Conservation (phyloP, 345 rosid genomes). For the Eucalyptus albens region DNA sequence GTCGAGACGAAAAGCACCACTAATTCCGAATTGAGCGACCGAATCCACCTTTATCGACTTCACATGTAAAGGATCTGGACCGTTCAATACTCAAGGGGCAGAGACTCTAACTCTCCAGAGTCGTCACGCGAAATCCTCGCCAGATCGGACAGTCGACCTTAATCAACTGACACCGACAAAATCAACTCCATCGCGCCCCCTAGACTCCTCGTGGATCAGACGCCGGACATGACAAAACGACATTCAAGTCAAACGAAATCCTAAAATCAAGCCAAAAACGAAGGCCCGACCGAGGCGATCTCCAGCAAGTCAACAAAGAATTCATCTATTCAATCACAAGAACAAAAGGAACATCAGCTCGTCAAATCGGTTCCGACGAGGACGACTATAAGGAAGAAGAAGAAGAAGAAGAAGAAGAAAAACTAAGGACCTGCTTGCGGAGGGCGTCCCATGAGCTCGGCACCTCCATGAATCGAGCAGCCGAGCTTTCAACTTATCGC, state of each 20-base stretch:
- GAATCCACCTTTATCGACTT: neutral
- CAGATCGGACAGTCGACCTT: neutral
- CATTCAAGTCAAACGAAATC: neutral
- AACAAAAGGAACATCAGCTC: neutral
- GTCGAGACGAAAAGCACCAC: neutral
- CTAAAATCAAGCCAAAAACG: neutral
- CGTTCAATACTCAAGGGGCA: neutral
- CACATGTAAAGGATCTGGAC: neutral
- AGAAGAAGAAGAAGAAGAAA: neutral
- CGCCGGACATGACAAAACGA: neutral
- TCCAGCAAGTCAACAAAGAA: neutral
- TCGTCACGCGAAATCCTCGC: neutral
- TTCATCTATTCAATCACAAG: neutral
- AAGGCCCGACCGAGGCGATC: neutral
- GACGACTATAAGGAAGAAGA: neutral
- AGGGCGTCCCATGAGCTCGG: constrained; percentile 90
- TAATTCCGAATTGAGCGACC: neutral
- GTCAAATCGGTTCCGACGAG: neutral
- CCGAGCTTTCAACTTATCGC: neutral
- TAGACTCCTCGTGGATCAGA: neutral
- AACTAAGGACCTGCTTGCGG: constrained; percentile 65
- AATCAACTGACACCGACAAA: neutral
- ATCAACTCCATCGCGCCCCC: neutral
- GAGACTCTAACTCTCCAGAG: neutral
- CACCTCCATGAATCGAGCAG: constrained; percentile 39